Evolutionary conservation across 2,329 filamentous ascomycete genomes (phyloP).

Genomic region (Phaeoacremonium minimum): DNA sequence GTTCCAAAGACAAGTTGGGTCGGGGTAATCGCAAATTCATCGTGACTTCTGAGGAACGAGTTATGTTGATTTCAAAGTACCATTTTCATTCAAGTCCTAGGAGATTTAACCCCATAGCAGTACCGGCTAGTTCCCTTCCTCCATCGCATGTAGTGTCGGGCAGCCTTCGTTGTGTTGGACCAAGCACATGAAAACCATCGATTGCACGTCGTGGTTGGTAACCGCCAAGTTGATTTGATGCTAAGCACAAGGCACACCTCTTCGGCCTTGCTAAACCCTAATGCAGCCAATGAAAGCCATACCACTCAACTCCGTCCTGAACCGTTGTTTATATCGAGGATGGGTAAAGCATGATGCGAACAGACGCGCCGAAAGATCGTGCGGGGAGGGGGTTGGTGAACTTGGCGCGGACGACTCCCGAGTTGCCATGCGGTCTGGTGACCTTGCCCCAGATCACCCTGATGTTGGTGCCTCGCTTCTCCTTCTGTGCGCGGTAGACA

Average conservation of each 20-base stretch:
- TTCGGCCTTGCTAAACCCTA: constrained; percentile 11
- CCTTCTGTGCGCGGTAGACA: constrained; percentile 93
- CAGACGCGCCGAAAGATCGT: constrained; percentile 92
- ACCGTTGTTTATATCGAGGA: constrained; percentile 80
- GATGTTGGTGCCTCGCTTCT: constrained; percentile 97
- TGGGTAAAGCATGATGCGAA: constrained; percentile 97
- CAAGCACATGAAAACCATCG: constrained; percentile 11
- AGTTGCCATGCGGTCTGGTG: constrained; percentile 94
- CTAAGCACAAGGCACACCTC: constrained; percentile 9
- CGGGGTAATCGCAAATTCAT: no score
- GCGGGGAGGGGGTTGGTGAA: constrained; percentile 95
- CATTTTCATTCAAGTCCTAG: constrained; percentile 9
- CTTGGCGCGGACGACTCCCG: constrained; percentile 94
- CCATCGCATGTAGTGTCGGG: background rate
- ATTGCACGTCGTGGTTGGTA: constrained; percentile 9
- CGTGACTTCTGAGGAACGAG: no score
- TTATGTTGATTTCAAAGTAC: no score
- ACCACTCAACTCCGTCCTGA: constrained; percentile 21
- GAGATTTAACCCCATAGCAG: constrained; percentile 2
- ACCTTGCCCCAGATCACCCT: constrained; percentile 99
- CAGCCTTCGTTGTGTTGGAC: constrained; percentile 11
- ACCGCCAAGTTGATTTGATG: constrained; percentile 12
- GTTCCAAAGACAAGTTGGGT: no score
- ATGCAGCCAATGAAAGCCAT: constrained; percentile 17
- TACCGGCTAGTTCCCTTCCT: constrained; percentile 5